A percentile compares a stretch with the other conserved stretches of the same genome.
These are phyloP conservation scores for Eucalyptus regnans DNA, from an alignment of 345 rosid genomes.

Conservation along the genomic window DNA sequence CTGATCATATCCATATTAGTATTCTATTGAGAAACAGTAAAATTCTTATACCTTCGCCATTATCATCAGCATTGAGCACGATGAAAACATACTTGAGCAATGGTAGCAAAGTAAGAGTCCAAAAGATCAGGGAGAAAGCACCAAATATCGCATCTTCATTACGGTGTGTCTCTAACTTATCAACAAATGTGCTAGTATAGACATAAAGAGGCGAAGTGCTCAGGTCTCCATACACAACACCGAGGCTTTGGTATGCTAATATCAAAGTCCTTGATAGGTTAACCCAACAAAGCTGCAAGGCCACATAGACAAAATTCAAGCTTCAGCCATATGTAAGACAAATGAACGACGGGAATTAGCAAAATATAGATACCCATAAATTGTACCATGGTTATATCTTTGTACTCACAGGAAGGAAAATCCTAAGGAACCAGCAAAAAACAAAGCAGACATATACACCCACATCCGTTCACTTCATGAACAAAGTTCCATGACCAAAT, in stretches of 20 bases:
- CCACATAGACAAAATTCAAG: not conserved
- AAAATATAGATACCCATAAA: not conserved
- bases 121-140: constrained; percentile 80
- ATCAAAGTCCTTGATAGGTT: constrained; percentile 50
- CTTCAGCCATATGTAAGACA: not conserved
- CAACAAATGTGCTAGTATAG: constrained; percentile 39
- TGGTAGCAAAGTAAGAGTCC: constrained; percentile 79
- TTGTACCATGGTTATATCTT: not conserved
- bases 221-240: constrained; percentile 80
- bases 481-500: not conserved
- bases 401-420: not conserved
- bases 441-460: not conserved
- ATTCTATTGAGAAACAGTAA: not conserved
- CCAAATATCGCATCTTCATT: constrained; percentile 67
- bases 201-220: constrained; percentile 93
- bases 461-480: not conserved
- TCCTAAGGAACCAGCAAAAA: not conserved
- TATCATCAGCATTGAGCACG: constrained; percentile 66
- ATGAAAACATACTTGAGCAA: constrained; percentile 61
- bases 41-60: constrained; percentile 50
- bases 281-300: constrained; percentile 60
- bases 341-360: not conserved
- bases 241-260: constrained; percentile 87
- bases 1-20: not conserved
- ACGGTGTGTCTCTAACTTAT: constrained; percentile 36